Base-by-base conservation (phyloP, 306 rosid genomes). In the Pueraria montana region DNA sequence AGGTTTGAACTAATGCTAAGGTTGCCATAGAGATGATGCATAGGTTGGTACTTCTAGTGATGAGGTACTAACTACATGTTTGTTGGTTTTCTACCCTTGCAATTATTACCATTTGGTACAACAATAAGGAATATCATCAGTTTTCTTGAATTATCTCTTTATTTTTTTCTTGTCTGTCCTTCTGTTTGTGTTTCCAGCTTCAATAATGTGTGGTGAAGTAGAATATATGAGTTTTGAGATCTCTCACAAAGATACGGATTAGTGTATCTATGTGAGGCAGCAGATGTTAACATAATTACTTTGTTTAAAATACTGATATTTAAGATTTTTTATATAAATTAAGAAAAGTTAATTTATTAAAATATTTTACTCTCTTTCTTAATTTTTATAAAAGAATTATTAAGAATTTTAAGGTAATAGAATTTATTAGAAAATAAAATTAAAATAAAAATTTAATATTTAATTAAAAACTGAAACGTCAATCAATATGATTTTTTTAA, bases 61-160 rank as follows among this genome's bases (percentile, higher is more conserved):
- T 6, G 56, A 43, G 72, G 77, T 59, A 55, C 68, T 43, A 6
- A 6, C 34, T 55, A 61, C 36, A 24, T 63, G 71, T 67, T 80
- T 70, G 20, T 71, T 71, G 10, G 36, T 58, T 36, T 32, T 65
- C 34, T 6, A 38, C 50, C 13, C 42, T 64, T 21, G 14, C 48
- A 84, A 84, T 79, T 79, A 84, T 79, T 79, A 64, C 63, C 48
- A 64, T 84, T 83, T 78, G 87, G 80, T 72, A 6, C 76, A 65
- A 38, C 67, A 34, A 36, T 49, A 74, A 21, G 40, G 42, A 42
- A 11, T 68, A 6, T 24, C 56, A 69, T 17, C 26, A 36, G 38
- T 10, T 48, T 34, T 34, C 20, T 58, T 56, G 3, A 42, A 17
- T 45, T 59, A 8, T 70, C 11, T 16, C 3, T 48, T 0, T 43